Base-by-base conservation (phyloP, 495 filamentous ascomycete species). In the Xylaria cubensis region DNA sequence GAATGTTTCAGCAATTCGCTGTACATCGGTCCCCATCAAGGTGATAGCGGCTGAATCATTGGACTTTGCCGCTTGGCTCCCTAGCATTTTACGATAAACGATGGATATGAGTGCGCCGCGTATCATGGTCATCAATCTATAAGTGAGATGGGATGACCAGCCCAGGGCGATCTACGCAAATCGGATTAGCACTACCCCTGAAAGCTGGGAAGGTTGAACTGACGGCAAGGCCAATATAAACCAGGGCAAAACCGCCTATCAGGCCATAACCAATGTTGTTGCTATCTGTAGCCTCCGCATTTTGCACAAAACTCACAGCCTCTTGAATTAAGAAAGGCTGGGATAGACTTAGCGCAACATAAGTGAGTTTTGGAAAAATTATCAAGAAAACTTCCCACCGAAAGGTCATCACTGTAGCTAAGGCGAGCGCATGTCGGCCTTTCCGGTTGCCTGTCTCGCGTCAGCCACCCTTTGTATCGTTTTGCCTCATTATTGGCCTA, bases 151-250 rank as follows among this genome's bases (percentile, higher is more conserved):
- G 8, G 64, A 67, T 17, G 64, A 36, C 48, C 64, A 67, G 17
- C 64, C 64, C n/a, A 67, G 29, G 4, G 64, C 55, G 29, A 67
- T n/a, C 64, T 67, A 42, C 26, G 32, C 4, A n/a, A 12, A 15
- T 9, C n/a, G 15, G 15, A 10, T 51, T 15, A 66, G 17, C 26
- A 12, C 19, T 36, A 2, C 4, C 15, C 4, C 44, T 51, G 19
- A 66, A 34, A 32, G 64, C 24, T 6, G 63, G 66, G 24, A 63
- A 64, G 24, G 15, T 19, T n/a, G 13, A 42, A 42, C 63, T 46
- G 56, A 82, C 81, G 4, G 85, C 87, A 42, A 90, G 81, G 2
- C 89, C 88, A 17, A 80, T 66, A 74, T 90, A 89, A 0, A 90
- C 84, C 26, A 90, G 64, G 29, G 83, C 74, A 67, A 84, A 87